These are phyloP conservation scores for Nicotiana noctiflora DNA, from an alignment of 257 asterid species.

Conservation along the genomic window DNA sequence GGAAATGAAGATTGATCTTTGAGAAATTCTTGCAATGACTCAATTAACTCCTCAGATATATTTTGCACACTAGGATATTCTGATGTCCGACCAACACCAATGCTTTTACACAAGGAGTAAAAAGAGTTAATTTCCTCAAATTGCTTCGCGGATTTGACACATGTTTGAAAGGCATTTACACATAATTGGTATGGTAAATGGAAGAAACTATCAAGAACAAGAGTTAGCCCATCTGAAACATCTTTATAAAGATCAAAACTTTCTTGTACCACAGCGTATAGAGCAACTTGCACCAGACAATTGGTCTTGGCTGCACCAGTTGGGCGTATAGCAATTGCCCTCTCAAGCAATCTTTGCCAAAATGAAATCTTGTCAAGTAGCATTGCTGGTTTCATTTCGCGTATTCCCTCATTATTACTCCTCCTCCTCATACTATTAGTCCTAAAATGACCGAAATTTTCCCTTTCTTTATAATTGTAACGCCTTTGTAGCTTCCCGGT, in stretches of 20 bases:
- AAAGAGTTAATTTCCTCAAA: slow-evolving; percentile 59
- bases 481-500: slow-evolving; percentile 68
- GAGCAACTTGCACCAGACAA: slow-evolving; percentile 46
- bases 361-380: slow-evolving; percentile 55
- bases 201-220: slow-evolving; percentile 60
- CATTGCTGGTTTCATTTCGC: slow-evolving; percentile 71
- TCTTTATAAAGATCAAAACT: slow-evolving; percentile 69
- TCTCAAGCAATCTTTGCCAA: slow-evolving; percentile 73
- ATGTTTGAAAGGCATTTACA: slow-evolving; percentile 56
- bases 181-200: slow-evolving; percentile 63
- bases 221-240: slow-evolving; percentile 62
- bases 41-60: slow-evolving; percentile 59
- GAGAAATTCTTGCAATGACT: slow-evolving; percentile 60
- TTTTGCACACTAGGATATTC: slow-evolving; percentile 66
- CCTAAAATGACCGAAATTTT: slow-evolving; percentile 5
- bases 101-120: slow-evolving; percentile 45
- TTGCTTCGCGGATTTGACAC: slow-evolving; percentile 61
- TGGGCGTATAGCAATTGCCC: slow-evolving; percentile 74
- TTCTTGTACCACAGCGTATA: slow-evolving; percentile 70
- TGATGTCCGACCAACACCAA: slow-evolving; percentile 58
- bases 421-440: slow-evolving; percentile 1
- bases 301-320: slow-evolving; percentile 53
- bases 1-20: slow-evolving; percentile 75
- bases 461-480: slow-evolving; percentile 23
- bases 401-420: slow-evolving; percentile 36